Evolutionary conservation across 2,329 filamentous ascomycete genomes (phyloP).

Genomic region (Clarireedia homoeocarpa): DNA sequence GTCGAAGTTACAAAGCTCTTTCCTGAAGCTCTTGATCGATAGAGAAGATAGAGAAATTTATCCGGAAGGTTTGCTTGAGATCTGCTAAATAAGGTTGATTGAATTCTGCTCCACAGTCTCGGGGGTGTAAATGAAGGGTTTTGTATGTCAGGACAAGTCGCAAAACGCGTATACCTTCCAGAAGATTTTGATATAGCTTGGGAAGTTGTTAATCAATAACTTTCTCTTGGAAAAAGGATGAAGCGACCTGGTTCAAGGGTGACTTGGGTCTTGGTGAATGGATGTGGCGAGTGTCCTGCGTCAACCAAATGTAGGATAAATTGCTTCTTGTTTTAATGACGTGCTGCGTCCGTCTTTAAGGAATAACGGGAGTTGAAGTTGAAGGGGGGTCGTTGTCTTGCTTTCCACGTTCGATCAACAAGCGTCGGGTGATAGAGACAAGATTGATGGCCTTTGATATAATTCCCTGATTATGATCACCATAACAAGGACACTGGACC

Average conservation of each 20-base stretch:
- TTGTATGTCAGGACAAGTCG: constrained; percentile 23
- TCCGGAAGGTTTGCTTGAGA: constrained; percentile 14
- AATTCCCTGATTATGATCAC: constrained; percentile 25
- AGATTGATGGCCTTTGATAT: constrained; percentile 24
- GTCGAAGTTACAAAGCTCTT: constrained; percentile 15
- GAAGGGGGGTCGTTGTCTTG: constrained; percentile 21
- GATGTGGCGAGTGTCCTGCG: constrained; percentile 23
- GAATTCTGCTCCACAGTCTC: constrained; percentile 18
- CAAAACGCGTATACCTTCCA: constrained; percentile 24
- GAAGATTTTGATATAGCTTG: constrained; percentile 5
- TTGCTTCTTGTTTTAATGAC: constrained; percentile 26
- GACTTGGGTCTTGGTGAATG: constrained; percentile 14
- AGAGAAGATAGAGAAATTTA: constrained; percentile 15
- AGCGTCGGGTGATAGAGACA: constrained; percentile 26
- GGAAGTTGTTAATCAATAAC: constrained; percentile 3
- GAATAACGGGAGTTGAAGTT: constrained; percentile 16
- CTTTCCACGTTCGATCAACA: constrained; percentile 28
- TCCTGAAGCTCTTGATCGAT: constrained; percentile 17
- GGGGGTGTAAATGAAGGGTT: constrained; percentile 18
- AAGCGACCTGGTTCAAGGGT: constrained; percentile 22
- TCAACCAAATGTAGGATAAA: constrained; percentile 28
- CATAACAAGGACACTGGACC: constrained; percentile 25
- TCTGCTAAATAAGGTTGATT: constrained; percentile 25
- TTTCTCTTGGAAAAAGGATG: constrained; percentile 14
- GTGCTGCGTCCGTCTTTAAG: constrained; percentile 22